Base-by-base conservation (phyloP, 1,139 yeast genomes). In the Zygoascus sp. region DNA sequence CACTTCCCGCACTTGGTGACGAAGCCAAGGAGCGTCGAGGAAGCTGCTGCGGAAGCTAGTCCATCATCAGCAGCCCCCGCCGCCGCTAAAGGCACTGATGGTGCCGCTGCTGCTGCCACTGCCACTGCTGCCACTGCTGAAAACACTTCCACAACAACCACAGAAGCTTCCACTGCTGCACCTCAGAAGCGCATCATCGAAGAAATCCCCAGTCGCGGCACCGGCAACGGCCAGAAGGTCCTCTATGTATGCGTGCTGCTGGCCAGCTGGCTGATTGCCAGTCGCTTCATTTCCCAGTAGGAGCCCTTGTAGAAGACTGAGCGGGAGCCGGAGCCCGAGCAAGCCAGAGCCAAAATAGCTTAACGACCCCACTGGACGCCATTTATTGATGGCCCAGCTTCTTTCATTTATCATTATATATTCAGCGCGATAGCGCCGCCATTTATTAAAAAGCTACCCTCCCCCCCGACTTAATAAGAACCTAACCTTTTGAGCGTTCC, bases 1-100 rank as follows among this genome's bases (percentile, higher is more conserved):
- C 79, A 82, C 42, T 90, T 88, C 62, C 85, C 92, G 0, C 94
- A 87, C 17, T 60, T 81, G 47, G 20, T 40, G 30, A 39, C n/a
- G 9, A 25, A n/a, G 28, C 28, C 9, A 25, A 13, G 36, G 11
- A 8, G 21, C 10, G 20, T 32, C 36, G 21, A 32, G 20, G 36
- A 32, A 19, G 36, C 39, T 20, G 39, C 39, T 35, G 25, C 25
- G n/a, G 25, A 13, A 10, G 4, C 19, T 13, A 9, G 4, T 21
- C 17, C 25, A 10, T 5, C 16, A 25, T 4, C 9, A 8, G 32
- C 45, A 15, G 43, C 32, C 42, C 13, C 5, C 2, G 6, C 23
- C 6, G 13, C 34, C 34, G 8, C 17, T 30, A 19, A 5, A 6
- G 40, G 13, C 19, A 40, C 35, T 28, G 42, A 13, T 8, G 5